Evolutionary conservation across 257 asterid genomes (phyloP), one percentile per base, ranked within the genome.

Genomic region (Gentiana dahurica): DNA sequence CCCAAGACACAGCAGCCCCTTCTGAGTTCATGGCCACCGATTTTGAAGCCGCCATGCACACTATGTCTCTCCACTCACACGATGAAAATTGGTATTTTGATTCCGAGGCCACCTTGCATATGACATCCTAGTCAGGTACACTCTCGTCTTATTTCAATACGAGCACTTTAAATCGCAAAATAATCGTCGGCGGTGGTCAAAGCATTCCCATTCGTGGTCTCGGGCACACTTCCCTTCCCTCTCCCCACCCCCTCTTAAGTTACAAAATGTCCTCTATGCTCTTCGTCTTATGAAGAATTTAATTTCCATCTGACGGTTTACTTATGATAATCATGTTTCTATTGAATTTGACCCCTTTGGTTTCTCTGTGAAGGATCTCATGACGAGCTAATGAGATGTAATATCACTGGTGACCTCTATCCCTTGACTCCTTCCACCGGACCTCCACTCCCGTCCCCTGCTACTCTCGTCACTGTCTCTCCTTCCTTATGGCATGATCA

Each of bases 71-170:
- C 1, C 15, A 37, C 12, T 58, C 55, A 2, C 68, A 63, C 1
- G 69, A 62, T 43, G 41, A 34, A 0, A 41, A 62, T 2, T 63
- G 73, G 73, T 68, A 68, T 35, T 62, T 68, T 69, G 69, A 68
- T 55, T 62, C n/a, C 65, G 0, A 69, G 65, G 65, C 69, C 5
- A 63, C 65, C 1, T 68, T 60, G 1, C 64, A 69, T 11, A 69
- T 63, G 70, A 41, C 61, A 2, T 0, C 5, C 45, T 39, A 5
- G 5, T 39, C 45, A 39, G 45, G 45, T 39, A 39, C 8, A 1
- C 45, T 39, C 8, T 12, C 62, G 32, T 45, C 65, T 47, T 62
- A 69, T 57, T 62, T 36, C 51, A 24, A 51, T 43, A 54, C 37
- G 54, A 57, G 69, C 50, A 47, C 34, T 56, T 1, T 5, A 24